phyloP scores from a whole-genome alignment of 495 filamentous ascomycete species.

The Daldinia bambusicola region DNA sequence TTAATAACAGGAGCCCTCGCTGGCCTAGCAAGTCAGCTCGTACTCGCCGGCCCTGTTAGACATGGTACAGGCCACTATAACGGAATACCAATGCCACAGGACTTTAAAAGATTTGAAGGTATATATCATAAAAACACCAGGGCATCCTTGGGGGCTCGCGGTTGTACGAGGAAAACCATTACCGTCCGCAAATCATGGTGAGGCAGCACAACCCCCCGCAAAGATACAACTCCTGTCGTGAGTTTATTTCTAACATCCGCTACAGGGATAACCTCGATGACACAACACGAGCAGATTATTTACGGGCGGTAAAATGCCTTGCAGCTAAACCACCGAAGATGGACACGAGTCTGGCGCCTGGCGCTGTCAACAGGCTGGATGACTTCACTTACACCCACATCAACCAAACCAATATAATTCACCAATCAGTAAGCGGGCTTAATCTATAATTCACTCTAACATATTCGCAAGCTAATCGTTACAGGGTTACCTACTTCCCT shows the following conservation, averaged over 20 bases:
- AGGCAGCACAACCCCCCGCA: conserved; percentile 17
- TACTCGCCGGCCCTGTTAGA: conserved; percentile 19
- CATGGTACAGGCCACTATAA: background rate
- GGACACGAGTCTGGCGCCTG: conserved; percentile 51
- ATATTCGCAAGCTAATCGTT: conserved; percentile 14
- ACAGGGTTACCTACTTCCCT: conserved; percentile 71
- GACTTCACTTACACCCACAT: conserved; percentile 77
- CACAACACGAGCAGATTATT: conserved; percentile 66
- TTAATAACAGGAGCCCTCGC: conserved; percentile 13
- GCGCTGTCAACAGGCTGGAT: conserved; percentile 61
- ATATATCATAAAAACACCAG: conserved; percentile 35
- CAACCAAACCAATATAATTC: conserved; percentile 68
- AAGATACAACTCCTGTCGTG: background rate
- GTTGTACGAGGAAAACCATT: conserved; percentile 60
- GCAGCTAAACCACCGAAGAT: conserved; percentile 62
- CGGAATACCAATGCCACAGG: conserved; percentile 35
- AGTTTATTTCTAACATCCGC: conserved; percentile 4
- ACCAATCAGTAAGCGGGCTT: conserved; percentile 57
- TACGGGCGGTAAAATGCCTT: conserved; percentile 73
- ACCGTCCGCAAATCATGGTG: conserved; percentile 61
- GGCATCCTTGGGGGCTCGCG: conserved; percentile 13
- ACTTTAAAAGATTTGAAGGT: conserved; percentile 24
- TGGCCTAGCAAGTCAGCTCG: conserved; percentile 19
- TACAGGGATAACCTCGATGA: conserved; percentile 62
- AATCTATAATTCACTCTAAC: background rate